Evolutionary conservation across 768 basidiomycete genomes (phyloP).

Genomic region (Pisolithus tinctorius): DNA sequence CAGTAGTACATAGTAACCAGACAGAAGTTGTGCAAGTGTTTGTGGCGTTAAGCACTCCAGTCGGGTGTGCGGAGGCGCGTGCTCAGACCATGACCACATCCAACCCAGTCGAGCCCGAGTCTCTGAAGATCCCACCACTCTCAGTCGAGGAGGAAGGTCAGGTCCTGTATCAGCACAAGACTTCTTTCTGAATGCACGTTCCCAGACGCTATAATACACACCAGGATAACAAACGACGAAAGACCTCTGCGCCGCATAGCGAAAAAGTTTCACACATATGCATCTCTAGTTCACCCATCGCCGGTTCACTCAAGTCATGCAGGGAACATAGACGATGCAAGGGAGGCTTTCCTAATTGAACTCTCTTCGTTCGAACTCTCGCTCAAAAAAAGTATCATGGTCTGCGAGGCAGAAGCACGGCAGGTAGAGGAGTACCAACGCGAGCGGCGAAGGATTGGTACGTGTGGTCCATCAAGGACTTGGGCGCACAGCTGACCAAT

Average conservation of each 20-base stretch:
- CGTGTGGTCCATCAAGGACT: constrained; percentile 15
- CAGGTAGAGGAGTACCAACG: constrained; percentile 81
- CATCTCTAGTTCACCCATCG: constrained; percentile 47
- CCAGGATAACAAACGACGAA: constrained; percentile 79
- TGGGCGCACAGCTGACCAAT: neutral
- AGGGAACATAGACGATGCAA: constrained; percentile 54
- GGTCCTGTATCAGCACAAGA: constrained; percentile 7
- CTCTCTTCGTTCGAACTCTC: constrained; percentile 68
- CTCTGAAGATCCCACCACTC: constrained; percentile 34
- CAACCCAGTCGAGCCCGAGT: constrained; percentile 6
- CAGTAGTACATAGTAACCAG: neutral
- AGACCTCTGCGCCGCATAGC: constrained; percentile 69
- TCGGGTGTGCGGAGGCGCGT: too few species aligned
- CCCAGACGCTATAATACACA: constrained; percentile 71
- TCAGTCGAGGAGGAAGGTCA: constrained; percentile 61
- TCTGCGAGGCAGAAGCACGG: constrained; percentile 78
- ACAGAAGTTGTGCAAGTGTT: neutral
- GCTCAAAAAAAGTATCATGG: constrained; percentile 73
- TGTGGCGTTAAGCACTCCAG: neutral
- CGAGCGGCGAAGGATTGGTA: constrained; percentile 68
- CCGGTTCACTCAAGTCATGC: constrained; percentile 26
- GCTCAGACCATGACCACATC: neutral
- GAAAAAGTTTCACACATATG: constrained; percentile 75
- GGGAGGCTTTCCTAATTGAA: constrained; percentile 76
- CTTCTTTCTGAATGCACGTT: constrained; percentile 4